Conservation (phyloP, 164 flowering plant species). For the Dillenia suffruticosa region DNA sequence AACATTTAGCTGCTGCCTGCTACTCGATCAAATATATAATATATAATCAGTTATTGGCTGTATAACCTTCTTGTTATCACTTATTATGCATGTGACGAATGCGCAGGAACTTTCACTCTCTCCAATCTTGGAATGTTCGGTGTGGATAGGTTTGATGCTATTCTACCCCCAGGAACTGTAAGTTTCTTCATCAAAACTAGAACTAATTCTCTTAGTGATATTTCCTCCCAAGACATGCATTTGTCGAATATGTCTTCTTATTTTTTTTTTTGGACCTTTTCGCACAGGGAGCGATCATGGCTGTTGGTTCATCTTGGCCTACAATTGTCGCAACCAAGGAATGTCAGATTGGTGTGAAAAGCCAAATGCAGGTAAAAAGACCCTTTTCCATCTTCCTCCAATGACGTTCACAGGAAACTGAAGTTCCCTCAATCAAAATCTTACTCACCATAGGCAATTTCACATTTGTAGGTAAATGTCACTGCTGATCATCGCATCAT, state of each 20-base stretch:
- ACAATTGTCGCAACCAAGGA: constrained; percentile 79
- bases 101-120: constrained; percentile 89
- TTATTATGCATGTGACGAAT: constrained; percentile 8
- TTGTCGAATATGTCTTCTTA: background rate
- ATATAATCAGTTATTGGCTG: background rate
- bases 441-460: constrained; percentile 2
- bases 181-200: constrained; percentile 17
- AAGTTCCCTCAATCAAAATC: background rate
- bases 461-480: constrained; percentile 71
- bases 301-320: constrained; percentile 92
- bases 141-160: constrained; percentile 97
- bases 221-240: background rate
- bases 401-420: background rate
- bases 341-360: constrained; percentile 83
- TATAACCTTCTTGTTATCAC: background rate
- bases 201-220: background rate
- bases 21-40: too few species aligned
- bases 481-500: constrained; percentile 97
- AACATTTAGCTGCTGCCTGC: too few species aligned
- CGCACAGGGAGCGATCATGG: constrained; percentile 95
- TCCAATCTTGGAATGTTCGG: constrained; percentile 99
- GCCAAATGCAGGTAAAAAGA: constrained; percentile 84
- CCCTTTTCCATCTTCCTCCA: too few species aligned
- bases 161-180: constrained; percentile 97
- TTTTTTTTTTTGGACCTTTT: constrained; percentile 4